Base-by-base conservation (phyloP, 2,329 filamentous ascomycete species). In the Fusarium nodosum region DNA sequence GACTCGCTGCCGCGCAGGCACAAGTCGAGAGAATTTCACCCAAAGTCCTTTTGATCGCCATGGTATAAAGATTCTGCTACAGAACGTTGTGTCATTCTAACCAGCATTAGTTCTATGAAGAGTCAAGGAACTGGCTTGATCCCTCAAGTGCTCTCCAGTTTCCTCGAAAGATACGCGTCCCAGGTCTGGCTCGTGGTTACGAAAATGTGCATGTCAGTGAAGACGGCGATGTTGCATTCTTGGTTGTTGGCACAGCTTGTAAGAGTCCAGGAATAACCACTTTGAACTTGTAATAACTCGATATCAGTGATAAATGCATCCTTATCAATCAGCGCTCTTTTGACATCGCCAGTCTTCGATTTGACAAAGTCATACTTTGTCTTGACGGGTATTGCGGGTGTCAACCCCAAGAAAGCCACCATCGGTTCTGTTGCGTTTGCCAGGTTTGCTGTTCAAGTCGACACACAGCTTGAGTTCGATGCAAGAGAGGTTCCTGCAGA, bases 381-480 rank as follows among this genome's bases (percentile, higher is more conserved):
- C 24, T 31, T 72, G 38, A 72, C 70, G 1, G 69, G 69, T 2
- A 72, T 72, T 1, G 69, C 69, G 4, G 69, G 69, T 1, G 66
- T 72, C 1, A 72, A 72, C 2, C 69, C 69, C 1, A 72, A 72
- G 28, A 45, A 64, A 33, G 69, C 66, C 0, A 71, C 69, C 4
- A 67, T 72, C 10, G 69, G 69, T 0, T 72, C 69, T 15, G 69
- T 72, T 7, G 69, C 69, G 0, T 44, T 72, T n/a, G 69, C 69
- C 10, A 72, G 31, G n/a, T 72, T 72, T 18, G 68, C 69, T 2
- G 16, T 72, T 4, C 69, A 72, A 34, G 69, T 72, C 0, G 69
- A 70, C 1, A 58, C 60, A 0, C 69, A 72, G 7, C 54, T 72
- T 30, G 69, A 71, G 7, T 59, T 72, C 5, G 69, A 72, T 9